A percentile compares a stretch with the other conserved stretches of the same genome.
Conservation (phyloP, 1,139 yeast genomes). For the Citeromyces siamensis region DNA sequence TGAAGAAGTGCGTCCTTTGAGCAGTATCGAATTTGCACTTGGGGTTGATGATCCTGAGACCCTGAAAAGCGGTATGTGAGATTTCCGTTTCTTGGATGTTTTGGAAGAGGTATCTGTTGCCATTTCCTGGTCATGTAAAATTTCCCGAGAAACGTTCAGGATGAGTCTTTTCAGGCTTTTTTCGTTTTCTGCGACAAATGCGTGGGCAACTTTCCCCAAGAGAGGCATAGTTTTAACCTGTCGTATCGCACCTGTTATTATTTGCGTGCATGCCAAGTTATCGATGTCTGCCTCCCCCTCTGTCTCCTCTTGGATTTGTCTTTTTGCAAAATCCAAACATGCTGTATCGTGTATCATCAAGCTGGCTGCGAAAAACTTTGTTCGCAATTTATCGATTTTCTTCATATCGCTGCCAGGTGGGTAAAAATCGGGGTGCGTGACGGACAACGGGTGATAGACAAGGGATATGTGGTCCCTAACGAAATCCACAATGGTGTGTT, state of each 20-base stretch:
- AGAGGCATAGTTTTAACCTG: not conserved
- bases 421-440: conserved; percentile 13
- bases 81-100: not conserved
- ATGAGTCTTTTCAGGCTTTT: not conserved
- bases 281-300: too few relatives aligned
- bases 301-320: not conserved
- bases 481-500: conserved; percentile 32
- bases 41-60: conserved; percentile 1
- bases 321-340: not conserved
- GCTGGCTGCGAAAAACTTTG: conserved; percentile 30
- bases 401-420: conserved; percentile 15
- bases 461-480: conserved; percentile 16
- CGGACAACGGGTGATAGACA: conserved; percentile 13
- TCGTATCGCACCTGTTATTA: not conserved
- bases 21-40: not conserved
- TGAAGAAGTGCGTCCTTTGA: not conserved
- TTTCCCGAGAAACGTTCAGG: not conserved
- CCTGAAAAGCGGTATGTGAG: conserved; percentile 2
- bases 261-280: not conserved
- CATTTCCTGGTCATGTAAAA: not conserved
- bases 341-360: conserved; percentile 20
- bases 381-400: conserved; percentile 20
- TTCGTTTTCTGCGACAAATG: not conserved
- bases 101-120: not conserved
- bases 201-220: not conserved